Conservation (phyloP, 257 asterid genomes). For the Paulownia fortunei region DNA sequence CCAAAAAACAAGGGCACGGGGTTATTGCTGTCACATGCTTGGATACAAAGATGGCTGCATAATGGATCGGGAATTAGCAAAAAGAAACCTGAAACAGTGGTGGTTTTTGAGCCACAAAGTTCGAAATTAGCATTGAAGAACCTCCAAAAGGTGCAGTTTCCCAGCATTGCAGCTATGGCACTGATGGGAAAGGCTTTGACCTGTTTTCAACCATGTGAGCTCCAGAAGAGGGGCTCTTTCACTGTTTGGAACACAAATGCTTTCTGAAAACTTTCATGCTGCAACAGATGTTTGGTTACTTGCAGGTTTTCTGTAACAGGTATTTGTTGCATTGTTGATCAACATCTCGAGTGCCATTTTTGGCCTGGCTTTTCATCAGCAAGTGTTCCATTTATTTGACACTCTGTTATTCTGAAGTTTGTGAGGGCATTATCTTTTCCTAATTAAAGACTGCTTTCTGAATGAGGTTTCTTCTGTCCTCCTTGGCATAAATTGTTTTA, state of each 20-base stretch:
- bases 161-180: constrained; percentile 89
- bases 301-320: background rate
- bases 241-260: constrained; percentile 61
- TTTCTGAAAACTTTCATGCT: constrained; percentile 21
- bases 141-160: constrained; percentile 54
- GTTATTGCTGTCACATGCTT: constrained; percentile 48
- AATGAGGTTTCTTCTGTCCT: too few species aligned
- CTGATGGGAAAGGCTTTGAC: constrained; percentile 69
- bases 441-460: background rate
- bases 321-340: background rate
- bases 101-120: constrained; percentile 46
- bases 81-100: constrained; percentile 36
- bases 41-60: constrained; percentile 78
- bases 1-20: constrained; percentile 25
- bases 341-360: background rate
- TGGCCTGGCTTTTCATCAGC: background rate
- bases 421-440: background rate
- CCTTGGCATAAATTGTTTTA: background rate
- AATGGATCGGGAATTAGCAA: constrained; percentile 27
- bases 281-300: background rate
- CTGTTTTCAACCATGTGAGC: constrained; percentile 55
- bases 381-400: background rate
- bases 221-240: constrained; percentile 56
- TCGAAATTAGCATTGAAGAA: constrained; percentile 43
- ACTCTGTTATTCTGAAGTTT: background rate